Conservation (phyloP, 2,329 filamentous ascomycete genomes). For the Colletotrichum lindemuthianum region DNA sequence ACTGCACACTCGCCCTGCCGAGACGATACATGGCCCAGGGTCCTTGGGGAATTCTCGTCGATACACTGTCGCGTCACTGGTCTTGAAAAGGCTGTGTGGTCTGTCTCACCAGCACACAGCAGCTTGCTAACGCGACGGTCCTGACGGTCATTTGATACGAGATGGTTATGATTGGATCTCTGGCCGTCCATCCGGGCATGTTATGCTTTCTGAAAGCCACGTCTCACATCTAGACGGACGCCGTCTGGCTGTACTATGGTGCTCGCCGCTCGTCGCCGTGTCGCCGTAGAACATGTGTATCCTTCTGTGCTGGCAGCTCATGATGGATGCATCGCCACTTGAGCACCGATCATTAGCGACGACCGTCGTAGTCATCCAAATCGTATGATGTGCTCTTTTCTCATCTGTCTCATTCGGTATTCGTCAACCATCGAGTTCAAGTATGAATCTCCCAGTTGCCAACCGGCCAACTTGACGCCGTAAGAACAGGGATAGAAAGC, state of each 20-base stretch:
- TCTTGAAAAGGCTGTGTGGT: background rate
- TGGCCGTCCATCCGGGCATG: background rate
- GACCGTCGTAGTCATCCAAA: too few relatives aligned
- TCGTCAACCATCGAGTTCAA: too few relatives aligned
- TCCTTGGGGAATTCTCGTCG: constrained; percentile 1
- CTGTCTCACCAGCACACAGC: constrained; percentile 25
- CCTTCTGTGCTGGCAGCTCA: too few relatives aligned
- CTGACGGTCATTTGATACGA: constrained; percentile 22
- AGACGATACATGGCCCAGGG: background rate
- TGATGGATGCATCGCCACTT: too few relatives aligned
- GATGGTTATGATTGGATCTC: constrained; percentile 17
- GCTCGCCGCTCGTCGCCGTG: background rate
- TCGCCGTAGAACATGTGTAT: background rate
- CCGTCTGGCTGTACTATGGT: background rate
- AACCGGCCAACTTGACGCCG: too few relatives aligned
- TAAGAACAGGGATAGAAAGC: too few relatives aligned
- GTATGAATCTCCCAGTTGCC: too few relatives aligned
- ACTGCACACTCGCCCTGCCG: background rate
- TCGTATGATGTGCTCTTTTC: too few relatives aligned
- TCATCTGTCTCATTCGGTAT: too few relatives aligned
- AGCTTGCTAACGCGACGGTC: constrained; percentile 27
- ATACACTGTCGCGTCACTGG: constrained; percentile 18
- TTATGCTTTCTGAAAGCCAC: constrained; percentile 16
- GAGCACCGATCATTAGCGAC: too few relatives aligned
- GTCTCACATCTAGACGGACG: constrained; percentile 6